Evolutionary conservation across 2,329 filamentous ascomycete genomes (phyloP).

Genomic region (Trichoderma harzianum): DNA sequence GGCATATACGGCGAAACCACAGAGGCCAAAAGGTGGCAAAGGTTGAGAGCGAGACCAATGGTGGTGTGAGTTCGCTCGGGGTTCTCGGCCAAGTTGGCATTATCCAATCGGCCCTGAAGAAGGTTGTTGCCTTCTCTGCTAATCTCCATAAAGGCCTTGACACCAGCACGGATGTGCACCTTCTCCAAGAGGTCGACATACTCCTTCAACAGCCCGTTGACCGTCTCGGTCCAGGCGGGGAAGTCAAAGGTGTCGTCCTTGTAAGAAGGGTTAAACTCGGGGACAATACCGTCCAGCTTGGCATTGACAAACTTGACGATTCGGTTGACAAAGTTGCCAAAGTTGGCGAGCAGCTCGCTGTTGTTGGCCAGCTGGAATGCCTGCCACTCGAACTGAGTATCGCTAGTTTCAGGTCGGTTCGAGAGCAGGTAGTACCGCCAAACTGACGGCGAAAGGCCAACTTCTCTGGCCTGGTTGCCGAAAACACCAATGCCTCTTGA

Average conservation of each 20-base stretch:
- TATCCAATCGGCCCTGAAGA: conserved; percentile 53
- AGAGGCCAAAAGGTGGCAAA: conserved; percentile 76
- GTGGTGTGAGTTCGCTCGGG: conserved; percentile 54
- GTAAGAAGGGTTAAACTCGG: conserved; percentile 55
- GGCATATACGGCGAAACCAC: conserved; percentile 84
- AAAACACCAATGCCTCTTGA: conserved; percentile 87
- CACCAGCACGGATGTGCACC: conserved; percentile 66
- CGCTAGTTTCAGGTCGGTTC: conserved; percentile 77
- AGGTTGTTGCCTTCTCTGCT: conserved; percentile 54
- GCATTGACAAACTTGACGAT: conserved; percentile 73
- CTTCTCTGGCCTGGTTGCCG: conserved; percentile 83
- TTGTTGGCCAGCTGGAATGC: conserved; percentile 83
- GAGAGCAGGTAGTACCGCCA: conserved; percentile 91
- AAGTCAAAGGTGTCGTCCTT: conserved; percentile 52
- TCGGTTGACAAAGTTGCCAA: conserved; percentile 72
- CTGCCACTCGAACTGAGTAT: conserved; percentile 87
- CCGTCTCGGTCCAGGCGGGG: conserved; percentile 22
- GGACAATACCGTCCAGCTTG: conserved; percentile 69
- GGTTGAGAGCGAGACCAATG: conserved; percentile 79
- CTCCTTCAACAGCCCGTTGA: conserved; percentile 60
- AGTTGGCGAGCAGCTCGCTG: conserved; percentile 75
- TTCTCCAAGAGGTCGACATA: conserved; percentile 68
- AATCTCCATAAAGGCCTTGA: conserved; percentile 64
- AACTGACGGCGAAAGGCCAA: conserved; percentile 79
- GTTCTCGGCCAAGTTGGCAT: conserved; percentile 52